These are phyloP conservation scores for Ogataea glucozyma DNA, from an alignment of 805 yeast species.

Conservation along the genomic window DNA sequence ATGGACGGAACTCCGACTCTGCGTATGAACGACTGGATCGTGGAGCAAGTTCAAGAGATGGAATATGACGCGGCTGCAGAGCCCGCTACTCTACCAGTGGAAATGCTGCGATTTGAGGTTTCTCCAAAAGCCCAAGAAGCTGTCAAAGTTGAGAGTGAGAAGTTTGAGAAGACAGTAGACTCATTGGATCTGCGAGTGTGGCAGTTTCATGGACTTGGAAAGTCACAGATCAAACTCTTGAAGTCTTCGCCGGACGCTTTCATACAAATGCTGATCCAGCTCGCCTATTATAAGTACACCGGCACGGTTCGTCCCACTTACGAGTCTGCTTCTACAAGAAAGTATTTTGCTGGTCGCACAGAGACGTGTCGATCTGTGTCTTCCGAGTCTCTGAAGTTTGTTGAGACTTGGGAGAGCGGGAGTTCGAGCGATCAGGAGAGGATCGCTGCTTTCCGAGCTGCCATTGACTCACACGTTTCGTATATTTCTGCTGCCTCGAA, in stretches of 20 bases:
- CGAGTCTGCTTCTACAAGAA: slow-evolving; percentile 94
- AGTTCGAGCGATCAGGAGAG: slow-evolving; percentile 53
- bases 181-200: slow-evolving; percentile 76
- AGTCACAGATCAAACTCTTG: slow-evolving; percentile 77
- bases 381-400: slow-evolving; percentile 66
- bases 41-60: slow-evolving; percentile 52
- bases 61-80: slow-evolving; percentile 19
- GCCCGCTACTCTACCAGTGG: slow-evolving; percentile 5
- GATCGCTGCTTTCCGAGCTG: slow-evolving; percentile 65
- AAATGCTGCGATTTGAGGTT: slow-evolving; percentile 57
- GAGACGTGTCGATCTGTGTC: slow-evolving; percentile 91
- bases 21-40: slow-evolving; percentile 76
- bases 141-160: slow-evolving; percentile 55
- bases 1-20: slow-evolving; percentile 98
- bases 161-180: slow-evolving; percentile 54
- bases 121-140: slow-evolving; percentile 50
- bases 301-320: slow-evolving; percentile 87
- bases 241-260: slow-evolving; percentile 92
- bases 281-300: slow-evolving; percentile 82
- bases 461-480: slow-evolving; percentile 70
- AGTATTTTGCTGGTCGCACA: slow-evolving; percentile 86
- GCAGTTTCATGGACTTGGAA: slow-evolving; percentile 84
- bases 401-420: slow-evolving; percentile 68
- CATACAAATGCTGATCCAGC: slow-evolving; percentile 86
- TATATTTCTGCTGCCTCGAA: slow-evolving; percentile 77